phyloP scores from a whole-genome alignment of 2,329 filamentous ascomycete species.

The Microdochium paspali region DNA sequence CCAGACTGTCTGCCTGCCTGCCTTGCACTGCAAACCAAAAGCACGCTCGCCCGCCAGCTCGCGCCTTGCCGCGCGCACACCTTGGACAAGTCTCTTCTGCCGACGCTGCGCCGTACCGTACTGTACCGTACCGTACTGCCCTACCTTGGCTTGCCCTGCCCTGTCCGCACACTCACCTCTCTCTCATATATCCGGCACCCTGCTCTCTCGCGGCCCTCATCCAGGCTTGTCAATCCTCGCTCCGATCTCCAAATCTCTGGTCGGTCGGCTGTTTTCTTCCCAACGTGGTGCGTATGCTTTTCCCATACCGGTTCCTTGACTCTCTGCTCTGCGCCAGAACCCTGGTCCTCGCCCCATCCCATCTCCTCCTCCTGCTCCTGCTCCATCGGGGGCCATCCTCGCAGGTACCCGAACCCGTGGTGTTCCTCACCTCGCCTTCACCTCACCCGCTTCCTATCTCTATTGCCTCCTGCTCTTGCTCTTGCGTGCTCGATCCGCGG shows the following conservation, averaged over 20 bases:
- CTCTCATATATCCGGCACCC: constrained; percentile 18
- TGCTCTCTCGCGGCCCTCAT: constrained; percentile 18
- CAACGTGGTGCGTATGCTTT: constrained; percentile 2
- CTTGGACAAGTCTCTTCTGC: too few relatives aligned
- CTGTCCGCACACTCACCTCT: background rate
- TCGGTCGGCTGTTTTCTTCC: constrained; percentile 11
- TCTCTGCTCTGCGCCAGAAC: constrained; percentile 18
- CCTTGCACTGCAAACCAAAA: too few relatives aligned
- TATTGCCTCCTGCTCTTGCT: background rate
- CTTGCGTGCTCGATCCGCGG: too few relatives aligned
- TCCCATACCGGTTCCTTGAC: constrained; percentile 18
- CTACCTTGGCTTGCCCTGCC: too few relatives aligned
- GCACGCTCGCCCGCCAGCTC: too few relatives aligned
- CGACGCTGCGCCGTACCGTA: too few relatives aligned
- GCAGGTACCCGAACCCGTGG: constrained; percentile 3
- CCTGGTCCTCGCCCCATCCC: constrained; percentile 14
- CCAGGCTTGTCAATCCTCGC: constrained; percentile 17
- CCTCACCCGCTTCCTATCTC: background rate
- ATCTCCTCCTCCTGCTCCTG: constrained; percentile 6
- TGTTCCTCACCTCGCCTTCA: background rate
- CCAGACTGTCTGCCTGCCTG: too few relatives aligned
- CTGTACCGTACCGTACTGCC: too few relatives aligned
- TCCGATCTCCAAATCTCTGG: constrained; percentile 18
- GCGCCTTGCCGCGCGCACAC: too few relatives aligned
- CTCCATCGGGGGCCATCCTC: constrained; percentile 6